phyloP scores from a whole-genome alignment of 2,329 filamentous ascomycete species.

The Cercospora citrullina region DNA sequence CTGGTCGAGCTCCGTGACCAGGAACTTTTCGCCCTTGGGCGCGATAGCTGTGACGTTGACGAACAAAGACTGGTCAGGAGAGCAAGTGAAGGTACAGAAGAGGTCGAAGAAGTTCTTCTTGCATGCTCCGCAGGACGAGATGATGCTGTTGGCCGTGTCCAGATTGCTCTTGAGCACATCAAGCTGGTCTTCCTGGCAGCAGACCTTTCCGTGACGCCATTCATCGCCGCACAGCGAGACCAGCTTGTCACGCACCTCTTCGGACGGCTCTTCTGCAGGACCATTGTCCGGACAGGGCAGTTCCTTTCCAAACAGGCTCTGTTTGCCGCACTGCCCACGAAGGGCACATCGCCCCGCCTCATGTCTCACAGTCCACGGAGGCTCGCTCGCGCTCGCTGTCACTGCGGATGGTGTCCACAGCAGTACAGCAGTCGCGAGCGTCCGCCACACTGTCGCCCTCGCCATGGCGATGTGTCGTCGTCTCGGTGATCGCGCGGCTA shows the following conservation, averaged over 20 bases:
- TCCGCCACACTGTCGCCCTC: constrained; percentile 4
- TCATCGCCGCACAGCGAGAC: constrained; percentile 82
- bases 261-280: constrained; percentile 71
- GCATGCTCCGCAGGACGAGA: constrained; percentile 92
- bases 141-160: constrained; percentile 81
- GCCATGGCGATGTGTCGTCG: background rate
- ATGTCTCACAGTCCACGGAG: constrained; percentile 51
- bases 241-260: constrained; percentile 71
- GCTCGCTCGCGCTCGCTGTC: constrained; percentile 6
- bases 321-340: constrained; percentile 85
- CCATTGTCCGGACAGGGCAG: constrained; percentile 93
- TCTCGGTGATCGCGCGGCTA: background rate
- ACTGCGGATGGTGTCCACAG: background rate
- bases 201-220: constrained; percentile 82
- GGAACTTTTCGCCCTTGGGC: constrained; percentile 58
- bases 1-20: constrained; percentile 91
- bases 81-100: constrained; percentile 98
- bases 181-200: constrained; percentile 80
- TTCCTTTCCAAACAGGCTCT: constrained; percentile 84
- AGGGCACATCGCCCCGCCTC: constrained; percentile 88
- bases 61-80: constrained; percentile 92
- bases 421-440: background rate
- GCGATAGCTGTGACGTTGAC: constrained; percentile 82
- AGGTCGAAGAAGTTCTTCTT: constrained; percentile 98
- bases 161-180: constrained; percentile 79